A percentile compares a stretch with the other conserved stretches of the same genome.
Conservation (phyloP, 1,284 basidiomycete genomes). For the Cryptococcus hybrid region DNA sequence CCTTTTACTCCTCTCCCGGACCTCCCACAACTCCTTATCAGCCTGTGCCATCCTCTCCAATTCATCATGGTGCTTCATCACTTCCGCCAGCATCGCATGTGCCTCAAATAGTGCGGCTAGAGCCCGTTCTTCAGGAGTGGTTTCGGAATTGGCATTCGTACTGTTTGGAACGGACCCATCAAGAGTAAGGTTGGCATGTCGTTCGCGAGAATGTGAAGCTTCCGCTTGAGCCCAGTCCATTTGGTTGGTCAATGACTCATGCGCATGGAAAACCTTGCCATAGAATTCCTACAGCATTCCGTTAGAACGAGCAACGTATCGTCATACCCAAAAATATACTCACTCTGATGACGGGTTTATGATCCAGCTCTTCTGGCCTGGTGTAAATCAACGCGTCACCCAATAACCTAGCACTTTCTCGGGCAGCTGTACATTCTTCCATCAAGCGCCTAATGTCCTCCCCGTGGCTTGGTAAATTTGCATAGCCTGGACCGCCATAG, state of each 20-base stretch:
- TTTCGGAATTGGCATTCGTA: neutral
- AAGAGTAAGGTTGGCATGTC: slow-evolving; percentile 17
- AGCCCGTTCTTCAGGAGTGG: slow-evolving; percentile 37
- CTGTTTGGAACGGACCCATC: slow-evolving; percentile 5
- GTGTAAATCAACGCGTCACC: slow-evolving; percentile 39
- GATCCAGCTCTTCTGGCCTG: slow-evolving; percentile 33
- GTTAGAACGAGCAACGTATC: neutral
- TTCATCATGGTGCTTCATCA: slow-evolving; percentile 44
- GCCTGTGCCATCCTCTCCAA: slow-evolving; percentile 36
- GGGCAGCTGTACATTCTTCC: slow-evolving; percentile 39
- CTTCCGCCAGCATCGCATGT: slow-evolving; percentile 35
- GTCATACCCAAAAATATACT: slow-evolving; percentile 1
- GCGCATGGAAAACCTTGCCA: slow-evolving; percentile 43
- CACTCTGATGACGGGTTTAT: slow-evolving; percentile 33
- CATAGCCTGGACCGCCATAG: slow-evolving; percentile 24
- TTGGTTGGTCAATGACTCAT: slow-evolving; percentile 48
- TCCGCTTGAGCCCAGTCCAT: slow-evolving; percentile 53
- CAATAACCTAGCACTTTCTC: slow-evolving; percentile 39
- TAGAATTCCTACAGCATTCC: slow-evolving; percentile 43
- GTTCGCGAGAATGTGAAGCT: slow-evolving; percentile 40
- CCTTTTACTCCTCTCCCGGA: slow-evolving; percentile 48
- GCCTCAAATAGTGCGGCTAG: slow-evolving; percentile 43
- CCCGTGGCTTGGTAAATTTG: slow-evolving; percentile 32
- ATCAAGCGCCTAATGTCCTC: slow-evolving; percentile 40
- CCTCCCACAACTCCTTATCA: slow-evolving; percentile 41